Evolutionary conservation across 139 green algal genomes (phyloP).

Genomic region (Picochlorum sp.): DNA sequence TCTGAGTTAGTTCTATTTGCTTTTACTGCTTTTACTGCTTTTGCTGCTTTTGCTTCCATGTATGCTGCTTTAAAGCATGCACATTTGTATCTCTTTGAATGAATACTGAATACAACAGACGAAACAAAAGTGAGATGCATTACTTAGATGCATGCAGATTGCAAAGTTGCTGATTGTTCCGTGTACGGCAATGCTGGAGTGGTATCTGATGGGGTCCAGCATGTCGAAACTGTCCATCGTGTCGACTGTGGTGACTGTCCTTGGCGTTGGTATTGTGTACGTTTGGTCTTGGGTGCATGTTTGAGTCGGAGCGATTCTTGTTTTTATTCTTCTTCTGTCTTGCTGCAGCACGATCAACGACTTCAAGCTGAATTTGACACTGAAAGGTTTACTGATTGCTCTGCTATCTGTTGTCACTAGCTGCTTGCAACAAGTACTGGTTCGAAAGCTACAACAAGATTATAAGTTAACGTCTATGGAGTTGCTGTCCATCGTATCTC

Average conservation of each 20-base stretch:
- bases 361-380: conserved; percentile 44
- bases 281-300: background rate
- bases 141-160: background rate
- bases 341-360: conserved; percentile 40
- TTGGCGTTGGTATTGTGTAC: conserved; percentile 67
- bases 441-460: conserved; percentile 30
- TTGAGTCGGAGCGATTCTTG: background rate
- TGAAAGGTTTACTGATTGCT: conserved; percentile 62
- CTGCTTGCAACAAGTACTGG: conserved; percentile 88
- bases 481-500: conserved; percentile 25
- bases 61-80: background rate
- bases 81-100: no score
- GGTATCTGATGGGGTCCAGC: conserved; percentile 49
- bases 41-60: background rate
- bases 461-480: background rate
- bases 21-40: no score
- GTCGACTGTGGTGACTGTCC: conserved; percentile 59
- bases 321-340: background rate
- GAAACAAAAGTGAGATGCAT: no score
- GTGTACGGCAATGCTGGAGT: conserved; percentile 78
- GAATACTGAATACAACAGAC: no score
- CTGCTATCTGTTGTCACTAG: conserved; percentile 65
- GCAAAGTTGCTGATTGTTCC: conserved; percentile 93
- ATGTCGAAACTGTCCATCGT: conserved; percentile 41
- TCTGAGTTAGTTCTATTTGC: no score